Percentiles rank a stretch among this genome's conserved stretches.
Evolutionary conservation across 2,329 filamentous ascomycete genomes (phyloP).

Genomic region (Pyricularia pennisetigena): DNA sequence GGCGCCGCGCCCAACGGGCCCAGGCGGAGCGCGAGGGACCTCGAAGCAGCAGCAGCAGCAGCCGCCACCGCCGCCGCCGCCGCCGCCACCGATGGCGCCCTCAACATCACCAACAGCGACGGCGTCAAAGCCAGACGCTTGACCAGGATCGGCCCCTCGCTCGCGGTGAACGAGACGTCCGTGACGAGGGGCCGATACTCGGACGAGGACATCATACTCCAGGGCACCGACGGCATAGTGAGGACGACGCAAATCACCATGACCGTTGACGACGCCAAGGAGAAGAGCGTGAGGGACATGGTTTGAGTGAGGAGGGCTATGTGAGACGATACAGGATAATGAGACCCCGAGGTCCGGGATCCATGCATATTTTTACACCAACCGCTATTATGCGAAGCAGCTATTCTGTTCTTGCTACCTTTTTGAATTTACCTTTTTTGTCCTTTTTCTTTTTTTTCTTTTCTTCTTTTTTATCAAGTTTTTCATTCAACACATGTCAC

Average conservation of each 20-base stretch:
- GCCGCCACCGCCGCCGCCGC: too few species aligned
- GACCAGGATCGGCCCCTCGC: not conserved
- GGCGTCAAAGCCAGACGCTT: not conserved
- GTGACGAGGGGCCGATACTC: not conserved
- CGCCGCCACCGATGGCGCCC: too few species aligned
- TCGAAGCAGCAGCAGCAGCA: not conserved
- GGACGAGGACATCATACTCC: not conserved
- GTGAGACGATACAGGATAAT: not conserved
- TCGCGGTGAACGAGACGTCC: not conserved
- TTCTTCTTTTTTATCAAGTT: not conserved
- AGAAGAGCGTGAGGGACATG: constrained; percentile 2
- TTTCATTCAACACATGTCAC: not conserved
- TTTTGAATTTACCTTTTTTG: not conserved
- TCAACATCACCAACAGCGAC: not conserved
- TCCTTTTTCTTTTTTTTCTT: not conserved
- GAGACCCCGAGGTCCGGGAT: not conserved
- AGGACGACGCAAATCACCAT: not conserved
- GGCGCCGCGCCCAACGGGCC: not conserved
- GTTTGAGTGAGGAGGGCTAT: too few species aligned
- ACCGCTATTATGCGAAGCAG: not conserved
- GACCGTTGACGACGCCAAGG: not conserved
- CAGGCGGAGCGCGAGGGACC: too few species aligned
- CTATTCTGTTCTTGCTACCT: too few species aligned
- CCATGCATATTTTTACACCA: not conserved
- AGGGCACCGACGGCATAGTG: not conserved